Base-by-base conservation (phyloP, 1,284 basidiomycete genomes). In the Pyrrhoderma noxium region DNA sequence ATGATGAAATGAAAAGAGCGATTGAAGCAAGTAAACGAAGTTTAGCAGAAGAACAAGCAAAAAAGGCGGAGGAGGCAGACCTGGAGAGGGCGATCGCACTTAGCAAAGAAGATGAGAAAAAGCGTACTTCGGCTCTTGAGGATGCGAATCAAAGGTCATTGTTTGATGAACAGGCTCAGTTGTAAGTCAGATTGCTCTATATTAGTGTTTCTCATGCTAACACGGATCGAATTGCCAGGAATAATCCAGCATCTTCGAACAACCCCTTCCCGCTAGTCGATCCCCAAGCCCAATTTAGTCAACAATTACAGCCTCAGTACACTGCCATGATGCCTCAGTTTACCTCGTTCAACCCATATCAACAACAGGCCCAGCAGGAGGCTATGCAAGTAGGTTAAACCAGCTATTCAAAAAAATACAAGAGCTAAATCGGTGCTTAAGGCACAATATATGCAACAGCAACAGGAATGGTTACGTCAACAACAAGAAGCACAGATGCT, bases 311-410 rank as follows among this genome's bases (percentile, higher is more conserved):
- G 56, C 71, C 72, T 1, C 85, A 89, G 61, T 89, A 82, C 61
- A 97, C 94, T 2, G 51, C 67, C 27, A 61, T 83, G 50, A 78
- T 77, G 57, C 79, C 82, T 0, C 82, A 85, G 60, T 80, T 79
- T 57, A 92, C 82, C 51, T 93, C 93, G 59, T 95, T 96, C 79
- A 96, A 95, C 58, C 95, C 95, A 0, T 99, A 97, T 63, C 88
- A 96, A 57, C 93, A 96, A 68, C 87, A 95, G 60, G 84, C 92
- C 46, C 90, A 98, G 62, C 85, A 96, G 59, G 84, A 89, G 64
- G 83, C 83, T 16, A 75, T 80, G 61, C 82, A 86, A 70, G 76
- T 76, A 52, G 18, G 61, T 41, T 45, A 35, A 31, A 54, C 47
- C 25, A 23, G 3, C 23, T 25, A 39, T 36, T 53, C 39, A 14